A percentile compares a stretch with the other conserved stretches of the same genome.
These are phyloP conservation scores for Teratosphaeria nubilosa DNA, from an alignment of 2,329 filamentous ascomycete species.

Conservation along the genomic window DNA sequence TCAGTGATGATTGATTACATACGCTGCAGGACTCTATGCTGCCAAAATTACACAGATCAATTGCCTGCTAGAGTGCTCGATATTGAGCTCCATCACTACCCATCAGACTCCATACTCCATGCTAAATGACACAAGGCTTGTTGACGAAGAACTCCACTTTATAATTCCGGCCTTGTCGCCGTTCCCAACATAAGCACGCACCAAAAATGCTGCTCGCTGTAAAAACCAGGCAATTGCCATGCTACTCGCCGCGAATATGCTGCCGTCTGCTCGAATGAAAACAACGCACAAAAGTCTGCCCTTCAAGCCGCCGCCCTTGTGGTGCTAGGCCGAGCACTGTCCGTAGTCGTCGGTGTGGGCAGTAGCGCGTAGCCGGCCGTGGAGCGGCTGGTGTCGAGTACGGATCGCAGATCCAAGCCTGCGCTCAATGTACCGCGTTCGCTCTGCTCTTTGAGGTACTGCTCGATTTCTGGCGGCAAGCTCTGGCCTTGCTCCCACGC, in stretches of 20 bases:
- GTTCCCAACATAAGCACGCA: neutral
- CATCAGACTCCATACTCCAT: neutral
- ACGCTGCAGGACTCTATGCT: neutral
- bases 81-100: neutral
- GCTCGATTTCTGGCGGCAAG: conserved; percentile 25
- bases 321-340: neutral
- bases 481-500: conserved; percentile 23
- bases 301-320: neutral
- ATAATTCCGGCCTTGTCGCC: neutral
- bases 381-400: conserved; percentile 1
- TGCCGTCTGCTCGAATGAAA: neutral
- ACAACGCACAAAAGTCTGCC: neutral
- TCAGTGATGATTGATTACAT: neutral
- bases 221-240: neutral
- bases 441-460: conserved; percentile 26
- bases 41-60: neutral
- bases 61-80: neutral
- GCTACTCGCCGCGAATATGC: neutral
- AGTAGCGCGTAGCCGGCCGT: conserved; percentile 3
- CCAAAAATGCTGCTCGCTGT: neutral
- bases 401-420: conserved; percentile 1
- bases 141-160: neutral
- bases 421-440: conserved; percentile 17
- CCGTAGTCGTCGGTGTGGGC: neutral
- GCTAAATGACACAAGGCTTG: neutral